Evolutionary conservation across 441 rosid species (phyloP).

Genomic region (Flueggea neowawraea): DNA sequence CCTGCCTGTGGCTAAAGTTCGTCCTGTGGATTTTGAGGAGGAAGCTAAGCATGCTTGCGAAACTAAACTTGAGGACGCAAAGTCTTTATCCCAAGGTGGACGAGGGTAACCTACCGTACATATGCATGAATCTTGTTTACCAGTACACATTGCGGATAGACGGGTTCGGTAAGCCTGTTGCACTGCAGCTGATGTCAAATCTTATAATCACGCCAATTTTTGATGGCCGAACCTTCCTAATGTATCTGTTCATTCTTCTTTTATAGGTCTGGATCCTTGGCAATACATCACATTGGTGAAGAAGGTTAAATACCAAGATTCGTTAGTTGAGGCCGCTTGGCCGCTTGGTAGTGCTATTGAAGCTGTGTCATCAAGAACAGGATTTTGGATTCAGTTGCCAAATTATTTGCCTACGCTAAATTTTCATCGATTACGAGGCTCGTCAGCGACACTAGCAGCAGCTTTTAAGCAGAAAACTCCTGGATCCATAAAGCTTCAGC

Average conservation of each 20-base stretch:
- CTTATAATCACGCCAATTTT: not conserved
- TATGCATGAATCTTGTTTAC: slow-evolving; percentile 96
- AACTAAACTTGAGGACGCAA: slow-evolving; percentile 62
- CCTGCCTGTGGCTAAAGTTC: slow-evolving; percentile 67
- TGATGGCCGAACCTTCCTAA: not conserved
- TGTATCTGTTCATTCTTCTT: slow-evolving; percentile 3
- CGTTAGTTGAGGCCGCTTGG: slow-evolving; percentile 94
- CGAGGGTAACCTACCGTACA: slow-evolving; percentile 57
- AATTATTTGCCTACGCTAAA: not conserved
- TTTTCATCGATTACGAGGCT: not conserved
- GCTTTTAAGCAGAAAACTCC: too few species aligned
- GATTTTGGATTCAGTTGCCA: slow-evolving; percentile 3
- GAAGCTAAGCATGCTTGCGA: slow-evolving; percentile 87
- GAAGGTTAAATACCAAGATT: slow-evolving; percentile 58
- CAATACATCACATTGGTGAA: slow-evolving; percentile 88
- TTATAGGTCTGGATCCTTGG: slow-evolving; percentile 66
- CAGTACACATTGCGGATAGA: slow-evolving; percentile 80
- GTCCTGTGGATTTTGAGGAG: slow-evolving; percentile 62
- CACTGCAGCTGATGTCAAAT: not conserved
- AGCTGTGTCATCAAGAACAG: slow-evolving; percentile 56
- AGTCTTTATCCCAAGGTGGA: slow-evolving; percentile 52
- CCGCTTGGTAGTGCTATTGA: slow-evolving; percentile 99
- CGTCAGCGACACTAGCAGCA: not conserved
- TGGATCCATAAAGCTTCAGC: not conserved
- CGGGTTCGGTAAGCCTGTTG: slow-evolving; percentile 71